These are phyloP conservation scores for Teratosphaeria zuluensis DNA, from an alignment of 2,329 filamentous ascomycete genomes.

Conservation along the genomic window DNA sequence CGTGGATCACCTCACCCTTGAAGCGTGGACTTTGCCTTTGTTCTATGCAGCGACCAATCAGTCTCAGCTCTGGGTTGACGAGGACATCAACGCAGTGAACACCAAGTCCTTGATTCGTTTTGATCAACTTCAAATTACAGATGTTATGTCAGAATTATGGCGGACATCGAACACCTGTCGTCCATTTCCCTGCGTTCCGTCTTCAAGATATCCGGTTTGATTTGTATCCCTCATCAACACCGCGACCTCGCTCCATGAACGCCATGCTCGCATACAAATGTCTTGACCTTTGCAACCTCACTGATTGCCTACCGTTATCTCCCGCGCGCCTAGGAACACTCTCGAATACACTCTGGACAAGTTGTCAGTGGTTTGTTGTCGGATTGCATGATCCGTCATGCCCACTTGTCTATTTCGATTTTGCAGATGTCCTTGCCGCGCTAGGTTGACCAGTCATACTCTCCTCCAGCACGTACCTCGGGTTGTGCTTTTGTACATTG, in stretches of 20 bases:
- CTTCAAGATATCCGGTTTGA: too few relatives aligned
- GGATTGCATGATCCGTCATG: background rate
- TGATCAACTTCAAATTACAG: background rate
- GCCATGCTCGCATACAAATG: background rate
- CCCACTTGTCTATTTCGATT: background rate
- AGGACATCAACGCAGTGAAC: background rate
- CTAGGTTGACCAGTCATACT: constrained; percentile 1
- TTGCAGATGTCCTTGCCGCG: background rate
- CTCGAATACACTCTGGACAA: too few relatives aligned
- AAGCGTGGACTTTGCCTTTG: background rate
- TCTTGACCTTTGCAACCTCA: too few relatives aligned
- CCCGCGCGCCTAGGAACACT: too few relatives aligned
- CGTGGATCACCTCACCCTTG: background rate
- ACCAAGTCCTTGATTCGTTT: background rate
- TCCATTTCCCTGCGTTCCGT: too few relatives aligned
- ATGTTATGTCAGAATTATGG: background rate
- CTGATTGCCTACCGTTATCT: too few relatives aligned
- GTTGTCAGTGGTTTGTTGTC: background rate
- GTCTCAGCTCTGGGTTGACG: background rate
- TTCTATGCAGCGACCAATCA: background rate
- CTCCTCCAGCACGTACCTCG: constrained; percentile 4
- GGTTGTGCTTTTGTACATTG: constrained; percentile 8
- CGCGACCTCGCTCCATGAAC: background rate
- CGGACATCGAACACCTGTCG: too few relatives aligned
- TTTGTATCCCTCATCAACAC: background rate